Percentiles rank a stretch among this genome's conserved stretches.
Conservation (phyloP, 164 flowering plant genomes). For the Buxus sempervirens region DNA sequence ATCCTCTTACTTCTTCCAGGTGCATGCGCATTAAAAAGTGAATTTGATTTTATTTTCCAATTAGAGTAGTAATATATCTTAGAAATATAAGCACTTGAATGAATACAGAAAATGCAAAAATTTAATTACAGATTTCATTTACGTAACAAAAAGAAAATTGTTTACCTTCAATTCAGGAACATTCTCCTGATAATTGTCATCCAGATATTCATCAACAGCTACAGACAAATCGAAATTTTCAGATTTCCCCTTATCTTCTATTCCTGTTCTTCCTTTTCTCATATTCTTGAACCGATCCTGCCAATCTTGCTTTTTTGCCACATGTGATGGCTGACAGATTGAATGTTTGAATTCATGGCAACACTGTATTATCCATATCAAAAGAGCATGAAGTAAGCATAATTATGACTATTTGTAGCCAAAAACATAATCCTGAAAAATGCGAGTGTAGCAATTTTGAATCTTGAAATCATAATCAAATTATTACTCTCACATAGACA, state of each 20-base stretch:
- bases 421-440: neutral
- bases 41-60: neutral
- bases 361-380: slow-evolving; percentile 16
- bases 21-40: too few relatives aligned
- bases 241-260: slow-evolving; percentile 40
- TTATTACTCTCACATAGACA: neutral
- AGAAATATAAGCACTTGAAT: neutral
- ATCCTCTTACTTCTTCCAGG: too few relatives aligned
- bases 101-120: neutral
- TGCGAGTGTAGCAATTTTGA: neutral
- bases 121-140: neutral
- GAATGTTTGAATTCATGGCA: slow-evolving; percentile 34
- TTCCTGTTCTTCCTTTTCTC: slow-evolving; percentile 45
- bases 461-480: neutral
- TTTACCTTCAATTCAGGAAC: slow-evolving; percentile 25
- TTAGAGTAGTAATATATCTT: neutral
- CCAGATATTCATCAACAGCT: slow-evolving; percentile 48
- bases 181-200: slow-evolving; percentile 30
- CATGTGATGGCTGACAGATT: slow-evolving; percentile 45
- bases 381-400: too few relatives aligned
- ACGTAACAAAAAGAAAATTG: neutral
- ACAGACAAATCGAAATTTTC: slow-evolving; percentile 39
- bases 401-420: too few relatives aligned
- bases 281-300: slow-evolving; percentile 64
- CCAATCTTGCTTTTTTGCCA: slow-evolving; percentile 72